Evolutionary conservation across 75 land plant species (phyloP).

Genomic region (Cryptomeria japonica): DNA sequence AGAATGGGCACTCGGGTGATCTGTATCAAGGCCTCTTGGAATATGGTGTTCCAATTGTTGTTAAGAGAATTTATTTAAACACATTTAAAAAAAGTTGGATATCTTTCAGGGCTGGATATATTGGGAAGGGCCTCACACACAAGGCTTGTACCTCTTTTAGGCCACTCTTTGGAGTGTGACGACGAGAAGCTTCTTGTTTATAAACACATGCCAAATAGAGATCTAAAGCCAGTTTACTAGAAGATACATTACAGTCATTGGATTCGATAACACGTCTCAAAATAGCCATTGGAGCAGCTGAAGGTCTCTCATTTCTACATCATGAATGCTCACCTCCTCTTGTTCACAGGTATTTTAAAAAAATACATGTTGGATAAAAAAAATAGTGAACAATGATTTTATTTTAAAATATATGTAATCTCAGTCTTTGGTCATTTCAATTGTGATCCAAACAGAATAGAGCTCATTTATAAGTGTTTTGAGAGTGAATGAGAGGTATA

Average conservation of each 20-base stretch:
- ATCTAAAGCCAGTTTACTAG: constrained; percentile 49
- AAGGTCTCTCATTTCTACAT: constrained; percentile 73
- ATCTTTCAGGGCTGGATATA: constrained; percentile 64
- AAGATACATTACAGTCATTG: constrained; percentile 70
- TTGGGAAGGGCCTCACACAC: constrained; percentile 64
- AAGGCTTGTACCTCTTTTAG: constrained; percentile 69
- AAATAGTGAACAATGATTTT: background rate
- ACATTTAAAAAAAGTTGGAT: constrained; percentile 51
- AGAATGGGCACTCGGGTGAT: constrained; percentile 85
- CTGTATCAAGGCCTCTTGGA: constrained; percentile 63
- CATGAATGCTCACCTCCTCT: constrained; percentile 82
- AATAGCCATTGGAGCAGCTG: constrained; percentile 82
- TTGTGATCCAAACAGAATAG: background rate
- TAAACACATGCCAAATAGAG: constrained; percentile 73
- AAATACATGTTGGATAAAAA: background rate
- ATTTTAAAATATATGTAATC: background rate
- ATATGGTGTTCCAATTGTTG: constrained; percentile 53
- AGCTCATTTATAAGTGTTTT: background rate
- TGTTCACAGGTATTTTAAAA: constrained; percentile 67
- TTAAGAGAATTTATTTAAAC: constrained; percentile 64
- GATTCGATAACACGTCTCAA: constrained; percentile 94
- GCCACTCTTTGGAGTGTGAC: constrained; percentile 74
- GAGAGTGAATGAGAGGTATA: background rate
- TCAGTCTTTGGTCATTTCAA: too few species aligned
- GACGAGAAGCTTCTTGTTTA: constrained; percentile 82